Percentiles rank a stretch among this genome's conserved stretches.
Conservation (phyloP, 208 protist genomes). For the Naegleria fowleri region DNA sequence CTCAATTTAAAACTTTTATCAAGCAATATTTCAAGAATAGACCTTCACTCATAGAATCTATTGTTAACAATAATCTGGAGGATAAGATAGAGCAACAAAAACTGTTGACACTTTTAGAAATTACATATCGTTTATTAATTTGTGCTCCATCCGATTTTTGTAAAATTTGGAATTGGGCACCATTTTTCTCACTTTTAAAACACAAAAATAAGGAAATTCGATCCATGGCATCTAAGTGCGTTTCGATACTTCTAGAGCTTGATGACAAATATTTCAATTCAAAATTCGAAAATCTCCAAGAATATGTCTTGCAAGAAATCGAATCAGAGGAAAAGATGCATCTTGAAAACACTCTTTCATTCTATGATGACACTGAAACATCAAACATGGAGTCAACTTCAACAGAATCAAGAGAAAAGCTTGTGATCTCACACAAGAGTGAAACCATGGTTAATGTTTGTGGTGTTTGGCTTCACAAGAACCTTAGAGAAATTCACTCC, state of each 20-base stretch:
- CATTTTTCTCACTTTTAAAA: constrained; percentile 36
- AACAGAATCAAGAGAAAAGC: not conserved
- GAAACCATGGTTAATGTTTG: constrained; percentile 36
- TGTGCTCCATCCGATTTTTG: not conserved
- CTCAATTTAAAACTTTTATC: not conserved
- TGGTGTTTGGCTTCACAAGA: constrained; percentile 40
- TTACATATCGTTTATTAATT: not conserved
- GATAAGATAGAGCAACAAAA: not conserved
- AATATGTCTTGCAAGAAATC: constrained; percentile 15
- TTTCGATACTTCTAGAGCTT: constrained; percentile 34
- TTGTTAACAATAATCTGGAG: not conserved
- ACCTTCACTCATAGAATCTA: not conserved
- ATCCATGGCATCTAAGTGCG: constrained; percentile 32
- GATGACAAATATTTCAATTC: constrained; percentile 15
- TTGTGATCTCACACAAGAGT: not conserved
- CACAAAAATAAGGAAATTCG: constrained; percentile 21
- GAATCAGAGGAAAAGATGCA: constrained; percentile 3
- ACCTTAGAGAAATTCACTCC: not conserved
- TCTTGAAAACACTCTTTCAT: not conserved
- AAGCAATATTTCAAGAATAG: constrained; percentile 9
- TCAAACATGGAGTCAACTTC: not conserved
- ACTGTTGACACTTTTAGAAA: not conserved
- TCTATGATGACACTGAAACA: not conserved
- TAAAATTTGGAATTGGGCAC: constrained; percentile 40
- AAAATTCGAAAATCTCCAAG: not conserved